These are phyloP conservation scores for Lycium ferocissimum DNA, from an alignment of 257 asterid genomes.

Conservation along the genomic window DNA sequence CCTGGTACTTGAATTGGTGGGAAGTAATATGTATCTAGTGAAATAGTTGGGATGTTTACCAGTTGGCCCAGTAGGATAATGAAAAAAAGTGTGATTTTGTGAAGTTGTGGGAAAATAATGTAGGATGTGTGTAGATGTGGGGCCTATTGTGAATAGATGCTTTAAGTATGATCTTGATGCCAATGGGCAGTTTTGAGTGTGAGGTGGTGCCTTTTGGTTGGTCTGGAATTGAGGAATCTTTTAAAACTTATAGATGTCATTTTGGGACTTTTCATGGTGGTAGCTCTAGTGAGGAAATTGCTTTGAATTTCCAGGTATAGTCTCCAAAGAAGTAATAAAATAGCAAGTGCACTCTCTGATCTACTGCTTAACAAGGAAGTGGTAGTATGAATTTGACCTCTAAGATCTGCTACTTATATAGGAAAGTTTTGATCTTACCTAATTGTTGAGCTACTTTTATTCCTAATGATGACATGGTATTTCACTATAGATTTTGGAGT, in stretches of 20 bases:
- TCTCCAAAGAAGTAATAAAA: background rate
- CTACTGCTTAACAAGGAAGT: background rate
- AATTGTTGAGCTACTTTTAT: background rate
- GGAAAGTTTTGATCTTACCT: background rate
- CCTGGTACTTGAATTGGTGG: background rate
- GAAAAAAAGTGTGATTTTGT: background rate
- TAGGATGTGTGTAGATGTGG: conserved; percentile 54
- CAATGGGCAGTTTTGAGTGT: conserved; percentile 41
- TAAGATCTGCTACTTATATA: background rate
- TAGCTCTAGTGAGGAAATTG: conserved; percentile 22
- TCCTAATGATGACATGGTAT: background rate
- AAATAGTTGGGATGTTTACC: background rate
- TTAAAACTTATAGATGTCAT: conserved; percentile 32
- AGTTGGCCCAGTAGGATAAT: background rate
- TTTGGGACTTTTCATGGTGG: conserved; percentile 30
- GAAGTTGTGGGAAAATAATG: conserved; percentile 33
- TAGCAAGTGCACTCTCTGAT: background rate
- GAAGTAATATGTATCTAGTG: background rate
- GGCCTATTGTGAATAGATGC: conserved; percentile 57
- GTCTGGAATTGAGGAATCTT: conserved; percentile 49
- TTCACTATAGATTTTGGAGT: background rate
- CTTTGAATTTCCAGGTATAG: conserved; percentile 28
- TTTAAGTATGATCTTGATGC: conserved; percentile 49
- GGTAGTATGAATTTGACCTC: background rate
- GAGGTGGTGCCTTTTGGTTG: conserved; percentile 39